Percentiles rank a stretch among this genome's conserved stretches.
phyloP scores from a whole-genome alignment of 2,329 filamentous ascomycete species.

The Colletotrichum sp. region DNA sequence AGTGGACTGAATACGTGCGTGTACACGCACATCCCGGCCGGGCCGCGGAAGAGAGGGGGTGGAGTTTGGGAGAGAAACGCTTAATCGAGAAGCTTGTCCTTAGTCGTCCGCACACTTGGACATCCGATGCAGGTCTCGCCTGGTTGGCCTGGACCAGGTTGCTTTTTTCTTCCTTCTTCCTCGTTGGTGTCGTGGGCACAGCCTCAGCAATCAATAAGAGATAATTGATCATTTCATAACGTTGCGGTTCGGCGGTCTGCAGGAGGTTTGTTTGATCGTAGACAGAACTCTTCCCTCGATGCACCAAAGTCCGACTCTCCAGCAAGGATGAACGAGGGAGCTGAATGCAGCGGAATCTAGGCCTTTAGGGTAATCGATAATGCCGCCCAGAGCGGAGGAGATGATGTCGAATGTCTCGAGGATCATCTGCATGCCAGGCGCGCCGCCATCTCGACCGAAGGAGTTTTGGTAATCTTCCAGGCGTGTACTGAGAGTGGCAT shows the following conservation, averaged over 20 bases:
- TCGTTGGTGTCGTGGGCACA: slow-evolving; percentile 1
- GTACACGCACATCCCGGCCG: not conserved
- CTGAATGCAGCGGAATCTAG: not conserved
- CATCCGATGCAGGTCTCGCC: not conserved
- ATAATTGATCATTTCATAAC: not conserved
- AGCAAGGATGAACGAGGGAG: not conserved
- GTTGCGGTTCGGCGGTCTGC: not conserved
- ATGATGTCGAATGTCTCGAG: not conserved
- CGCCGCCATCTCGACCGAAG: not conserved
- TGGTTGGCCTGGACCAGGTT: not conserved
- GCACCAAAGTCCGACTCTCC: not conserved
- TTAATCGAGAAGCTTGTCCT: slow-evolving; percentile 19
- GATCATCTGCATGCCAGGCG: not conserved
- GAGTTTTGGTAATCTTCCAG: not conserved
- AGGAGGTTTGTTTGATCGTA: not conserved
- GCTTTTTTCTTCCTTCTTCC: not conserved
- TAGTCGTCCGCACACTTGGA: not conserved
- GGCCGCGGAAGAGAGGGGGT: not conserved
- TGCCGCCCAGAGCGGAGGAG: not conserved
- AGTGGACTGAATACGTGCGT: not conserved
- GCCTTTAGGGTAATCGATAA: not conserved
- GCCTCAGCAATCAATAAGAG: slow-evolving; percentile 10
- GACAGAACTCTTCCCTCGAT: not conserved
- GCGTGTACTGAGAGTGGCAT: not conserved
- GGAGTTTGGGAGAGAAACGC: not conserved